Evolutionary conservation across 1,284 basidiomycete genomes (phyloP).

Genomic region (Tetrapyrgos nigripes): DNA sequence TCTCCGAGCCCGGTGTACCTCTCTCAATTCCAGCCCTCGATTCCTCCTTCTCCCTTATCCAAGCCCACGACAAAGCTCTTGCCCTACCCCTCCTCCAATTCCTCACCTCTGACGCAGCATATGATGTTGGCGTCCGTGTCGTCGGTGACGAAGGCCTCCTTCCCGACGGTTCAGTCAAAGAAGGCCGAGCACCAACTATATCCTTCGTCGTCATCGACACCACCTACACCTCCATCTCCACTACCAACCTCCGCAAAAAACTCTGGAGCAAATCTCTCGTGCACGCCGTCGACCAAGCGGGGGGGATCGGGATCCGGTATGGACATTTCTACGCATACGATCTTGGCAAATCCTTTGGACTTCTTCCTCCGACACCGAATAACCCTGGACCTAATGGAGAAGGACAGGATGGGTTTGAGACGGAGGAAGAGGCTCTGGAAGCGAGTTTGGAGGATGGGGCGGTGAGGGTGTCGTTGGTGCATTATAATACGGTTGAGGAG

Average conservation of each 20-base stretch:
- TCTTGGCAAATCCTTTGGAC: slow-evolving; percentile 33
- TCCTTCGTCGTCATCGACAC: background rate
- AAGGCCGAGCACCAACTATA: background rate
- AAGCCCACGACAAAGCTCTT: background rate
- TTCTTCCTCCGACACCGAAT: background rate
- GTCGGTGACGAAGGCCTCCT: background rate
- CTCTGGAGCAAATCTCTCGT: background rate
- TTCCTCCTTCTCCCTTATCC: background rate
- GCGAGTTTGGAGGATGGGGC: slow-evolving; percentile 58
- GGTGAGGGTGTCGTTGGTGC: slow-evolving; percentile 77
- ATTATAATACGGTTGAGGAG: slow-evolving; percentile 80
- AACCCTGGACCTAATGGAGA: no score
- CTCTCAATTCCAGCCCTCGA: no score
- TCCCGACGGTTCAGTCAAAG: background rate
- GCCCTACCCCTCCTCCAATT: background rate
- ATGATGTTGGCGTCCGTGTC: background rate
- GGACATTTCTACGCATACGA: slow-evolving; percentile 84
- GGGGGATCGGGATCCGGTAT: slow-evolving; percentile 34
- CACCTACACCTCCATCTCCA: background rate
- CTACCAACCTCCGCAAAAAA: background rate
- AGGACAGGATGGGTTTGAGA: background rate
- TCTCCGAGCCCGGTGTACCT: no score
- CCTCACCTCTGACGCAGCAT: background rate
- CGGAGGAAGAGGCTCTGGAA: background rate
- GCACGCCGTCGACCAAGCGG: background rate